Conservation (phyloP, 352 stramenopile genomes). For the Pythium apleroticum region DNA sequence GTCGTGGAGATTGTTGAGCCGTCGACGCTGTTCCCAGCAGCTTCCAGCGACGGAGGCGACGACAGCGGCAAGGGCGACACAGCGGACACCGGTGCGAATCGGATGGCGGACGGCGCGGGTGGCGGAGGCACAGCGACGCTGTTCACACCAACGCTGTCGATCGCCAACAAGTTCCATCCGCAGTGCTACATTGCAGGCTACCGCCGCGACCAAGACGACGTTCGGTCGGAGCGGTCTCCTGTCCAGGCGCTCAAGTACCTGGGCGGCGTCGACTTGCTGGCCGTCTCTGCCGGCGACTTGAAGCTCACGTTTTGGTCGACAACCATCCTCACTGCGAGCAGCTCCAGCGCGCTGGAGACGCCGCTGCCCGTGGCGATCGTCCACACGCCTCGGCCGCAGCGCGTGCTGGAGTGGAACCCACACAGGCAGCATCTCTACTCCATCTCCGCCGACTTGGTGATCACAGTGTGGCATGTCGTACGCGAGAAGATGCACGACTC, state of each 20-base stretch:
- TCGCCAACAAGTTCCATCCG: constrained; percentile 75
- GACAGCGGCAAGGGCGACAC: not conserved
- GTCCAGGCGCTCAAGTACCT: constrained; percentile 77
- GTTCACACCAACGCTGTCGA: constrained; percentile 43
- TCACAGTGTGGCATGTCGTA: constrained; percentile 60
- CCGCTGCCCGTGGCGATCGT: constrained; percentile 62
- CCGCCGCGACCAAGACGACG: constrained; percentile 71
- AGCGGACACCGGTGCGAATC: not conserved
- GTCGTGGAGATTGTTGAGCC: constrained; percentile 71
- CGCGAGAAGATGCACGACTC: constrained; percentile 35
- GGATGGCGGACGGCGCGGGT: constrained; percentile 7
- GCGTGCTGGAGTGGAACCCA: constrained; percentile 70
- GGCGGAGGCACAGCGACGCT: not conserved
- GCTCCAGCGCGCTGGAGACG: constrained; percentile 60
- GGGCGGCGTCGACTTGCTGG: constrained; percentile 53
- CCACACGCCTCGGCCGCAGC: constrained; percentile 63
- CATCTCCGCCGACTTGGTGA: constrained; percentile 69
- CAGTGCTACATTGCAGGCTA: constrained; percentile 70
- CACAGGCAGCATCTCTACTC: constrained; percentile 57
- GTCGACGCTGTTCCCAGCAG: constrained; percentile 36
- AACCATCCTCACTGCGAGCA: constrained; percentile 58
- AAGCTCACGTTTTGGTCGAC: constrained; percentile 81
- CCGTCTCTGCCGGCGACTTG: constrained; percentile 68
- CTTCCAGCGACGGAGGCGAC: constrained; percentile 30
- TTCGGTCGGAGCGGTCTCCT: constrained; percentile 71